phyloP scores from a whole-genome alignment of 768 basidiomycete genomes.

The Serendipita sp. region DNA sequence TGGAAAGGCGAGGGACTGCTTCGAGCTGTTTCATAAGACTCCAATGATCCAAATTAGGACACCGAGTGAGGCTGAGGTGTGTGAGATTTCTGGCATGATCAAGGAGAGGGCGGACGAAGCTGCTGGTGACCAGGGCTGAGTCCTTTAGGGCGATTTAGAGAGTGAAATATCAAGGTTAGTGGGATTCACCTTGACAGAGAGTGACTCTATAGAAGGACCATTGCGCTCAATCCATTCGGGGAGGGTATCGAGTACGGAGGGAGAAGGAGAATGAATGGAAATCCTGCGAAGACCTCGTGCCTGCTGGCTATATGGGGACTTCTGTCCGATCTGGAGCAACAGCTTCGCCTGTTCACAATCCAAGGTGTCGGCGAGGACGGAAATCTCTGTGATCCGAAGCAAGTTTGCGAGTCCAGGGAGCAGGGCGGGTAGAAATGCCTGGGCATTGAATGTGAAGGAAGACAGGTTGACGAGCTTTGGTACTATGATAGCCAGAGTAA shows the following conservation, averaged over 20 bases:
- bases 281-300: no score
- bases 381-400: neutral
- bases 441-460: neutral
- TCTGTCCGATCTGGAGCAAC: neutral
- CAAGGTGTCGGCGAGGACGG: neutral
- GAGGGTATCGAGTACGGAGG: no score
- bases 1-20: neutral
- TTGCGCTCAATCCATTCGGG: slow-evolving; percentile 1
- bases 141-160: neutral
- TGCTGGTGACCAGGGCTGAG: neutral
- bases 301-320: neutral
- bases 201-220: neutral
- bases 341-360: neutral
- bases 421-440: neutral
- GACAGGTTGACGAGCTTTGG: neutral
- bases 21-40: neutral
- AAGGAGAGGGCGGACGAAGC: neutral
- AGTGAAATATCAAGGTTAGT: neutral
- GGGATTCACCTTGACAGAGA: neutral
- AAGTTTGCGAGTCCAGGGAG: neutral
- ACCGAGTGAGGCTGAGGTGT: neutral
- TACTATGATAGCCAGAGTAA: neutral
- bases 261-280: no score
- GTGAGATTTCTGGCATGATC: neutral
- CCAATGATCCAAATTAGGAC: neutral